Evolutionary conservation across 2,329 filamentous ascomycete species (phyloP), one percentile per base, ranked within the genome.

Genomic region (Conoideocrella luteorostrata): DNA sequence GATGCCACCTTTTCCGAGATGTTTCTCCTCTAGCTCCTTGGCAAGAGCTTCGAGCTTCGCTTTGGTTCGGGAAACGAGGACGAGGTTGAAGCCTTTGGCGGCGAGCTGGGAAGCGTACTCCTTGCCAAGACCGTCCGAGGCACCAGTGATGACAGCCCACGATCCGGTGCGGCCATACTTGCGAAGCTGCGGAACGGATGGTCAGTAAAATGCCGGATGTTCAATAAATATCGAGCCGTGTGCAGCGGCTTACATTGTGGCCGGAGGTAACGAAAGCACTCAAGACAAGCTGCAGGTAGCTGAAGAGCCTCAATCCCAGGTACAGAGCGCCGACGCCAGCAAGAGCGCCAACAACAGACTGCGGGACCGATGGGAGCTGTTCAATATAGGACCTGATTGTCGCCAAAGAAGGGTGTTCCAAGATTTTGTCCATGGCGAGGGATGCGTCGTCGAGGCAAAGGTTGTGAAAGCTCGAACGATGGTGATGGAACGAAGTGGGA

Each of bases 41-140:
- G 87, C 80, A 40, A 98, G 77, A 2, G 79, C 66, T 43, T 87
- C 79, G 53, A 98, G 83, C 69, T 98, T 98, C 32, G 88, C 88
- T 54, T 86, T 77, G n/a, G 94, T 97, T 57, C 94, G 90, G 36
- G 93, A 97, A 49, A 98, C 84, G 54, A 98, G 87, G 50, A 98
- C 72, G 55, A 97, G 74, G 68, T 96, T 97, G 80, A 91, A 98
- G 57, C 90, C 90, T 63, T 93, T 90, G 49, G 80, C 74, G 20
- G 93, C 90, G 45, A 98, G 82, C 64, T 97, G 89, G 24, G 85
- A 75, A 29, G 91, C 88, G 63, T 88, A 98, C 70, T 98, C 93
- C 69, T 95, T 97, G 62, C 93, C 93, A 50, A 98, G 82, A 51
- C 93, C 94, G 66, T 98, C 93, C 10, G 90, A 96, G 41, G 91